Evolutionary conservation across 164 flowering plant species (phyloP), one percentile per base, ranked within the genome.

Genomic region (Houttuynia cordata): DNA sequence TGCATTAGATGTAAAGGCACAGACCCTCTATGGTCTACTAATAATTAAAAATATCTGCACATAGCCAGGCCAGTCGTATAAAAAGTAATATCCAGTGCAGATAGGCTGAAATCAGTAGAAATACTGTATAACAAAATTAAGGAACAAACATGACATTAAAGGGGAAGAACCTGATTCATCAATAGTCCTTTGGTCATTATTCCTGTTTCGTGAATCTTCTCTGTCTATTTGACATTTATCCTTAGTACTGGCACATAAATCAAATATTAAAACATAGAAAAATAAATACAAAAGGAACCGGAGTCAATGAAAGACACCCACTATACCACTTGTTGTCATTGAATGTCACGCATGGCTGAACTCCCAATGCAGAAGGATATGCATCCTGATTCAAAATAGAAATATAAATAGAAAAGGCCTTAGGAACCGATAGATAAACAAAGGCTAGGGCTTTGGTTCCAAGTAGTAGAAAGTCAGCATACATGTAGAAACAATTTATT

Each of bases 161-260:
- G 12, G 12, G 49, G 17, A 45, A 45, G 1, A 45, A 45, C 49
- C 49, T 45, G 49, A 17, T 45, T 45, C 14, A 45, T 63, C 78
- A 50, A 56, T 56, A 69, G 67, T 53, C 21, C 45, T 71, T 61
- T 50, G 53, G 34, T 40, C 68, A 51, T 51, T 56, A 65, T 62
- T 67, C 59, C 68, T 63, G 55, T 15, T 42, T 30, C 65, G 67
- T 63, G 65, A 70, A 34, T 53, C 49, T 64, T 68, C 76, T 49
- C 56, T 57, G 51, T 23, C 47, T 19, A 42, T 53, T 45, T 61
- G 68, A 41, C 51, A 53, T 14, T 25, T 50, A 59, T 63, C 70
- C 41, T 52, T 63, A 60, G 51, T 59, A 70, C 79, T 76, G 64
- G 21, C 55, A 62, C 51, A 68, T 65, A 57, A 30, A 30, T 30